Evolutionary conservation across 2,329 filamentous ascomycete genomes (phyloP).

Genomic region (Pestalotiopsis fici): DNA sequence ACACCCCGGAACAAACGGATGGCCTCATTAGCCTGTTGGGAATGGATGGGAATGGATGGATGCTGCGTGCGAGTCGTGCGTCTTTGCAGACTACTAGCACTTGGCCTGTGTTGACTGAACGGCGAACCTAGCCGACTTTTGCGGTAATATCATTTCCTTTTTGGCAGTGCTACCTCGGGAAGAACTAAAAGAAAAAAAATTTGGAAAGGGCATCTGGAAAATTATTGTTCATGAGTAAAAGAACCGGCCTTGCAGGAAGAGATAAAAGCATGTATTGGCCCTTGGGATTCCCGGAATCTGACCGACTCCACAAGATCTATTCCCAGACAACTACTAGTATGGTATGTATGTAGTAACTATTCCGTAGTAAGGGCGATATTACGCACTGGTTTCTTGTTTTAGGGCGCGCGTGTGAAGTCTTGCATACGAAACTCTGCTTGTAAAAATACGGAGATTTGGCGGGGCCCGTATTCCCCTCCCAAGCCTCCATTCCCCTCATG

Average conservation of each 20-base stretch:
- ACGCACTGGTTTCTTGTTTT: background rate
- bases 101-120: background rate
- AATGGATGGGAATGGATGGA: background rate
- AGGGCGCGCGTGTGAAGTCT: background rate
- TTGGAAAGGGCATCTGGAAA: background rate
- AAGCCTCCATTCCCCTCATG: too few species aligned
- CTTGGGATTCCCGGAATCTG: background rate
- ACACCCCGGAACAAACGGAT: background rate
- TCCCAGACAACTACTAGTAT: background rate
- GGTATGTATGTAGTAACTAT: background rate
- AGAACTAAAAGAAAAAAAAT: background rate
- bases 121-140: background rate
- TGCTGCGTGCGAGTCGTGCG: background rate
- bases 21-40: background rate
- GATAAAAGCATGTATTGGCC: background rate
- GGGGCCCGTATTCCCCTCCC: background rate
- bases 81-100: background rate
- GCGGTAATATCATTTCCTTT: background rate
- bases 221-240: background rate
- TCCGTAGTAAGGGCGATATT: background rate
- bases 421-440: conserved; percentile 6
- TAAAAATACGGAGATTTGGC: conserved; percentile 9
- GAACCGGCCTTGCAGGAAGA: background rate
- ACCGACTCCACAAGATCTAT: background rate
- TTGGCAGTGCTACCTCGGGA: background rate